Conservation (phyloP, 2,329 filamentous ascomycete genomes). For the Neofusicoccum kwambonambiense region DNA sequence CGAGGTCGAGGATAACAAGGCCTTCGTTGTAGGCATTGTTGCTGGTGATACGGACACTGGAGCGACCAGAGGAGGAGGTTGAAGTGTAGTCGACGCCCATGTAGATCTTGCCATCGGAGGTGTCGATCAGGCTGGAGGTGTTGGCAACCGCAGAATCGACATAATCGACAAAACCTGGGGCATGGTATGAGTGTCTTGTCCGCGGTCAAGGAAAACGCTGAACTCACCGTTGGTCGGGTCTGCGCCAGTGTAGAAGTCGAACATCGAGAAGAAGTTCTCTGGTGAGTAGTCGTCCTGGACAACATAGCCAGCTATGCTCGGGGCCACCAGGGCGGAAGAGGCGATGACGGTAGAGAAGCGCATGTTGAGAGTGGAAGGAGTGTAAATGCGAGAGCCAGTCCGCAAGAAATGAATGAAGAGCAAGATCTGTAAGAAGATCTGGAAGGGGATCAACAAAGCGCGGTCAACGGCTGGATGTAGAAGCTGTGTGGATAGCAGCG, state of each 20-base stretch:
- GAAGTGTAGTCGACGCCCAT: slow-evolving; percentile 48
- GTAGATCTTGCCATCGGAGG: slow-evolving; percentile 36
- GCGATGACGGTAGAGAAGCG: slow-evolving; percentile 36
- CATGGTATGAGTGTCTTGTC: slow-evolving; percentile 23
- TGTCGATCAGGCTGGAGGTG: slow-evolving; percentile 42
- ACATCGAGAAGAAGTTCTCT: slow-evolving; percentile 36
- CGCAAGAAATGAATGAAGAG: not conserved
- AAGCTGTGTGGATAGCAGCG: not conserved
- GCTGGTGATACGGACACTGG: slow-evolving; percentile 48
- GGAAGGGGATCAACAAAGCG: slow-evolving; percentile 12
- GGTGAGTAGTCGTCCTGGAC: slow-evolving; percentile 23
- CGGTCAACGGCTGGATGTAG: slow-evolving; percentile 13
- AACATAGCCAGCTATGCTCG: slow-evolving; percentile 37
- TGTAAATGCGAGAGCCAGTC: not conserved
- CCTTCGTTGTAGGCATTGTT: slow-evolving; percentile 48
- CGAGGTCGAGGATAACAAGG: slow-evolving; percentile 50
- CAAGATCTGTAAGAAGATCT: not conserved
- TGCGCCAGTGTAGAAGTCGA: slow-evolving; percentile 35
- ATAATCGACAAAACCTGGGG: slow-evolving; percentile 40
- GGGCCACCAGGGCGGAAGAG: slow-evolving; percentile 32
- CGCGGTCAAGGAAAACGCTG: slow-evolving; percentile 19
- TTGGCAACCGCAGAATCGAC: slow-evolving; percentile 39
- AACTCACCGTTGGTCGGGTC: slow-evolving; percentile 46
- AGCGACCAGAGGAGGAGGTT: slow-evolving; percentile 40
- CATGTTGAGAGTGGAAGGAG: slow-evolving; percentile 28